Base-by-base conservation (phyloP, 2,329 filamentous ascomycete species). In the Claviceps sp. region DNA sequence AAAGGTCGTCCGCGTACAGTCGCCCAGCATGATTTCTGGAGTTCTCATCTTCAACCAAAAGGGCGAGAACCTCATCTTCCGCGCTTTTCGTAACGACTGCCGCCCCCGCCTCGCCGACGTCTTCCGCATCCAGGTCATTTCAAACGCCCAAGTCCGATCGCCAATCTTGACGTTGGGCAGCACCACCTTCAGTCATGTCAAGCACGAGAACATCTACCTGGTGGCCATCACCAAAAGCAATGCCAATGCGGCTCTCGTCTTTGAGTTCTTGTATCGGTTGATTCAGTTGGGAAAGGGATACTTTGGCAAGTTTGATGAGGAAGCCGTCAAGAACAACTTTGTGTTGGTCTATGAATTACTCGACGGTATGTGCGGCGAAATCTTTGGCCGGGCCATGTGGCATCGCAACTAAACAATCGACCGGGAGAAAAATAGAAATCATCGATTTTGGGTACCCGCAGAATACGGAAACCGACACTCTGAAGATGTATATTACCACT, bases 401-500 rank as follows among this genome's bases (percentile, higher is more conserved):
- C 16, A 5, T 37, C 18, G 18, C 52, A 49, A 34, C 9, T 4
- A 34, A 37, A 52, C 34, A 26, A n/a, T 4, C 9, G 9, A 47
- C 24, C 11, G 34, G 34, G 34, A 45, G 20, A 13, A 30, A 22
- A 41, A 20, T 60, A 93, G 93, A 98, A 72, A 96, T 98, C 64
- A 82, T 98, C 66, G 93, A 98, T 70, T 98, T 98, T 70, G 93
- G 93, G 56, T 98, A 98, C 67, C 93, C 93, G 37, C 93, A 98
- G 68, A 97, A 97, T 68, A 98, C 93, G 56, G 93, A 98, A 72
- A 95, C 91, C 51, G 93, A 98, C 68, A 97, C 93, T 16, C 76
- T 98, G 61, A 98, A 98, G 72, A 97, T 97, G 91, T 98, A 98
- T 76, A 98, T 98, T 64, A 98, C 94, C 44, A 98, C 93, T 38